Percentiles rank a stretch among this genome's conserved stretches.
phyloP scores from a whole-genome alignment of 768 basidiomycete species.

The Zangia roseola region DNA sequence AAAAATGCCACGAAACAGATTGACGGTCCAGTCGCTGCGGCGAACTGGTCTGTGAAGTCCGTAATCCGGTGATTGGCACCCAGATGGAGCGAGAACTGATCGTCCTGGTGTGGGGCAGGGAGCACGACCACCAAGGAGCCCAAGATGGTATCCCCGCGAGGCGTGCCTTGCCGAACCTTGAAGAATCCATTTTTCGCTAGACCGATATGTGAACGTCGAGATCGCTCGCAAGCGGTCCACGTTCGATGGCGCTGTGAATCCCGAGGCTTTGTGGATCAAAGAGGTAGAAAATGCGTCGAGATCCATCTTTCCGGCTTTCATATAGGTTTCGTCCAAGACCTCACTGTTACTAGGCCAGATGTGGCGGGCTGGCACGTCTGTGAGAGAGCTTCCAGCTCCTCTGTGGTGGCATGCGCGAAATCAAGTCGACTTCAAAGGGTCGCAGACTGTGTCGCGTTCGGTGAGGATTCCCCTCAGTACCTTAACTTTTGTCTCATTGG shows the following conservation, averaged over 20 bases:
- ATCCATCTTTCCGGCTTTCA: constrained; percentile 48
- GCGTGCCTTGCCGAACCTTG: constrained; percentile 50
- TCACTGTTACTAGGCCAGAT: constrained; percentile 39
- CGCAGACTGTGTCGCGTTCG: not conserved
- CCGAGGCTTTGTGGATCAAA: constrained; percentile 34
- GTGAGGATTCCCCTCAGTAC: not conserved
- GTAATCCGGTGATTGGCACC: constrained; percentile 35
- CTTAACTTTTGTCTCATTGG: not conserved
- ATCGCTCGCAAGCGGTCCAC: constrained; percentile 8
- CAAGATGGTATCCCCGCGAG: constrained; percentile 43
- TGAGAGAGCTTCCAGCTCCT: constrained; percentile 24
- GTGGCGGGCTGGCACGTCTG: constrained; percentile 40
- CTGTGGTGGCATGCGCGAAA: not conserved
- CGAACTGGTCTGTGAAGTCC: constrained; percentile 31
- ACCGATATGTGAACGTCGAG: constrained; percentile 32
- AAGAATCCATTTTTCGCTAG: constrained; percentile 40
- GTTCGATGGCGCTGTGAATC: constrained; percentile 21
- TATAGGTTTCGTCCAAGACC: constrained; percentile 44
- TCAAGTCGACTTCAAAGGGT: not conserved
- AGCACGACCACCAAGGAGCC: constrained; percentile 50
- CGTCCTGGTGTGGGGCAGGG: constrained; percentile 47
- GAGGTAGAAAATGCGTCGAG: constrained; percentile 32
- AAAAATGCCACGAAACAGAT: constrained; percentile 41
- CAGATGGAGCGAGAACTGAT: constrained; percentile 38
- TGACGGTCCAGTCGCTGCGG: not conserved